Base-by-base conservation (phyloP, 176 grass and related monocot genomes). In the Tuctoria greenei region DNA sequence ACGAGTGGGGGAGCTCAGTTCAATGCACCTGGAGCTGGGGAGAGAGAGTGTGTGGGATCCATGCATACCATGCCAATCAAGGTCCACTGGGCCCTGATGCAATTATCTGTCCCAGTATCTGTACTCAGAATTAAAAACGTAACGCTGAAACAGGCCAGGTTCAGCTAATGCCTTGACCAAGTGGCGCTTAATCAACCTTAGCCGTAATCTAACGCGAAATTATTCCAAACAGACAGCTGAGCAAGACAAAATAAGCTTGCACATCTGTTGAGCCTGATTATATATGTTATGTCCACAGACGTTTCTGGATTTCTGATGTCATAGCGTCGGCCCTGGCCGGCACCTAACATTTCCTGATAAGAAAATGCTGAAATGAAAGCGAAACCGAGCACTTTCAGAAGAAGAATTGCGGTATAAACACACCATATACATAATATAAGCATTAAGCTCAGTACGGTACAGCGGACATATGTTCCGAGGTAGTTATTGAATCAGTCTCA, bases 401-500 rank as follows among this genome's bases (percentile, higher is more conserved):
- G 8, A 55, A 67, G 37, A 62, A 16, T 45, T 69, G 71, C 55
- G 61, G 56, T 74, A 70, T 45, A 78, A 39, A 51, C 41, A 68
- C 51, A 20, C n/a, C 13, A 67, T 61, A 31, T 78, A 72, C 50
- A 82, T 78, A 67, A 65, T 67, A 66, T 21, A 78, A 50, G 56
- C 45, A 83, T 40, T 16, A 77, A 45, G 43, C 60, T 15, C 61
- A 83, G 23, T 75, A 70, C 63, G 73, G 42, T 75, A 56, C 55
- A 78, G 14, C 18, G 25, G 21, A 21, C 52, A 75, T 83, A 84
- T 72, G 50, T 16, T 47, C 64, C 55, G 75, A 65, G 81, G 81
- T 46, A 42, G 49, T 84, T 88, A 83, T 88, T 88, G 39, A 47
- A 74, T 28, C 55, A 31, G 81, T 70, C 70, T 80, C 75, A 55